phyloP scores from a whole-genome alignment of 306 rosid species.

The Vicia villosa region DNA sequence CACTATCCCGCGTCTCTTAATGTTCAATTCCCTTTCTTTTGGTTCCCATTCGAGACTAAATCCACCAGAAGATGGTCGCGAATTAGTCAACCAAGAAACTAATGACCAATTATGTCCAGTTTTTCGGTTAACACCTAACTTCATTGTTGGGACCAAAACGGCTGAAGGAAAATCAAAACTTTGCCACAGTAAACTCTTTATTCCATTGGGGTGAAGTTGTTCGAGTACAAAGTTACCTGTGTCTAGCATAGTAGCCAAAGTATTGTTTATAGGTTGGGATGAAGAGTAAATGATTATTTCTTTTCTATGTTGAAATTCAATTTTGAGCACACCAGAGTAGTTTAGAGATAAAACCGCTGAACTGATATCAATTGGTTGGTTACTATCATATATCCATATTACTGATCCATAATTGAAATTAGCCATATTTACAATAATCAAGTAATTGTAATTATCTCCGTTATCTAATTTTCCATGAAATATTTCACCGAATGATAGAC shows the following conservation, averaged over 20 bases:
- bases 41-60: constrained; percentile 15
- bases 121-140: constrained; percentile 33
- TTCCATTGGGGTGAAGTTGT: constrained; percentile 30
- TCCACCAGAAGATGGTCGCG: not conserved
- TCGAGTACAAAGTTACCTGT: constrained; percentile 18
- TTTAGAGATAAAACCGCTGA: not conserved
- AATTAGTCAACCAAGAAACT: not conserved
- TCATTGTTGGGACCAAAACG: constrained; percentile 29
- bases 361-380: not conserved
- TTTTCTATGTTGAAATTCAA: not conserved
- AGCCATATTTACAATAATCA: accelerated
- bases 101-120: not conserved
- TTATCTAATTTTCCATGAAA: too few relatives aligned
- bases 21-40: not conserved
- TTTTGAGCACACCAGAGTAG: constrained; percentile 16
- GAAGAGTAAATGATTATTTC: constrained; percentile 18
- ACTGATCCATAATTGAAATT: too few relatives aligned
- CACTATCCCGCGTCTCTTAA: not conserved
- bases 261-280: not conserved
- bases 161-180: constrained; percentile 36
- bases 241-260: constrained; percentile 7
- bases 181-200: constrained; percentile 18
- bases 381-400: not conserved
- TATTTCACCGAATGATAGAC: too few relatives aligned
- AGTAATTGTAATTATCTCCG: not conserved